These are phyloP conservation scores for Boletus rubescentipes DNA, from an alignment of 768 basidiomycete genomes.

Conservation along the genomic window DNA sequence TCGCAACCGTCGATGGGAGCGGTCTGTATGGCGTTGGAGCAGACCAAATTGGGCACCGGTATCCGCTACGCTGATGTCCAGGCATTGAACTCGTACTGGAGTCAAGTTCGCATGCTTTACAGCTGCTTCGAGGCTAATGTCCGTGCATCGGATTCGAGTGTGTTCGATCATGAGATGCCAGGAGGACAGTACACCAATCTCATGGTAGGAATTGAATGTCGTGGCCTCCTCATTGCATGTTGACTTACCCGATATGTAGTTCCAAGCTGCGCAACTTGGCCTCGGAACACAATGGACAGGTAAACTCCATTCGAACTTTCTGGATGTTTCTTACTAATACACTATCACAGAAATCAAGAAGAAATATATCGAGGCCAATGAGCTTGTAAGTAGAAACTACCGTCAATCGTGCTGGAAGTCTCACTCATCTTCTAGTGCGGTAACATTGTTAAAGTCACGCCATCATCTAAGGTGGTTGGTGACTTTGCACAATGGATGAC, in stretches of 20 bases:
- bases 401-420: background rate
- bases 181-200: constrained; percentile 95
- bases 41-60: constrained; percentile 89
- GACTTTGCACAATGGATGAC: constrained; percentile 99
- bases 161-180: constrained; percentile 99
- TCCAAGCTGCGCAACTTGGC: constrained; percentile 98
- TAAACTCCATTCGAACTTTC: constrained; percentile 30
- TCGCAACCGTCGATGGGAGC: constrained; percentile 99
- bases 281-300: constrained; percentile 95
- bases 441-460: constrained; percentile 98
- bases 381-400: constrained; percentile 61
- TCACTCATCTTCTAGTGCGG: constrained; percentile 63
- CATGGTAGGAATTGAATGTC: constrained; percentile 58
- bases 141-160: constrained; percentile 93
- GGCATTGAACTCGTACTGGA: constrained; percentile 97
- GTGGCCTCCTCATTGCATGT: constrained; percentile 16
- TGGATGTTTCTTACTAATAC: constrained; percentile 12
- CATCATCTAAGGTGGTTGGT: constrained; percentile 97
- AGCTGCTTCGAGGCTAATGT: constrained; percentile 98
- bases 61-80: constrained; percentile 97
- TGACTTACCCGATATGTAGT: constrained; percentile 47
- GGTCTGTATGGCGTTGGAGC: constrained; percentile 91
- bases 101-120: constrained; percentile 93
- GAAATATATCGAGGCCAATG: constrained; percentile 98
- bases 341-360: constrained; percentile 79